Conservation (phyloP, 345 rosid species). For the Streptanthus diversifolius region DNA sequence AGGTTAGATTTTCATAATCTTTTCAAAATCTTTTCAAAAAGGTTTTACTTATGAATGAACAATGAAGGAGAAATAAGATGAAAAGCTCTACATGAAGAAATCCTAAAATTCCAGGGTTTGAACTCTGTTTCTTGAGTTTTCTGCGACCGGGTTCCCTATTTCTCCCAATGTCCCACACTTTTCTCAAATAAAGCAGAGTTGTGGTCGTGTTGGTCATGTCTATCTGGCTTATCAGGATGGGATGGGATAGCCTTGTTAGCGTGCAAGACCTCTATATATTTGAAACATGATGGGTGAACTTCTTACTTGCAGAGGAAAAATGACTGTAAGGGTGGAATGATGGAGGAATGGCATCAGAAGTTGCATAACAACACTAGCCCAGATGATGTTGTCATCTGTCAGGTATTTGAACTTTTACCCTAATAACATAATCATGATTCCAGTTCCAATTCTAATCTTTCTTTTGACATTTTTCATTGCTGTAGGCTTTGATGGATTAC, state of each 20-base stretch:
- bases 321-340: slow-evolving; percentile 95
- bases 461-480: slow-evolving; percentile 20
- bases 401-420: slow-evolving; percentile 47
- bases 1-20: slow-evolving; percentile 70
- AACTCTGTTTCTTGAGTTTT: slow-evolving; percentile 8
- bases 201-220: not conserved
- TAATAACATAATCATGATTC: not conserved
- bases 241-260: slow-evolving; percentile 1
- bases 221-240: slow-evolving; percentile 11
- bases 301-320: slow-evolving; percentile 62
- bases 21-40: not conserved
- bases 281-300: slow-evolving; percentile 12
- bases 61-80: not conserved
- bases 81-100: not conserved
- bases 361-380: slow-evolving; percentile 99
- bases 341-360: slow-evolving; percentile 99
- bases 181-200: not conserved
- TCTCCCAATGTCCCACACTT: slow-evolving; percentile 2
- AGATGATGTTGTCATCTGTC: slow-evolving; percentile 94
- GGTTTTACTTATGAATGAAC: slow-evolving; percentile 3
- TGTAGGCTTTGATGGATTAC: slow-evolving; percentile 88
- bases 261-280: slow-evolving; percentile 17
- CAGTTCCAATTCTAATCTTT: not conserved
- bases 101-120: not conserved
- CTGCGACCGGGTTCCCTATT: not conserved